phyloP scores from a whole-genome alignment of 2,329 filamentous ascomycete genomes.

The Zymoseptoria crescenta region DNA sequence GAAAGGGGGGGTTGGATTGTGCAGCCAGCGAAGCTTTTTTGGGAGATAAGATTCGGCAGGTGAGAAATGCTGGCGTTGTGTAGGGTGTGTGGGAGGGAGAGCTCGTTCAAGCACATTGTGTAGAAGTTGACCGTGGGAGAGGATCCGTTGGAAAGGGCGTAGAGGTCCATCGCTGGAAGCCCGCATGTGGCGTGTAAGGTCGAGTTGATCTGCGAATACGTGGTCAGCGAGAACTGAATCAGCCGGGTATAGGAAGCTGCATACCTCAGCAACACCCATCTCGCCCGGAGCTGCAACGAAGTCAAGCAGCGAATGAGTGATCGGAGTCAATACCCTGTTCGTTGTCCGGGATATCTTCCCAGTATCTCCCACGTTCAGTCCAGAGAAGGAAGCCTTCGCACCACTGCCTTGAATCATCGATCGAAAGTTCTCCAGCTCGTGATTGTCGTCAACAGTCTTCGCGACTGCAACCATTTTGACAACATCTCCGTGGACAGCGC shows the following conservation, averaged over 20 bases:
- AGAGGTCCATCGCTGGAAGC: constrained; percentile 70
- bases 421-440: constrained; percentile 83
- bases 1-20: constrained; percentile 67
- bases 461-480: constrained; percentile 74
- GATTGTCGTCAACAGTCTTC: constrained; percentile 75
- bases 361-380: constrained; percentile 80
- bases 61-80: neutral
- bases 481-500: constrained; percentile 69
- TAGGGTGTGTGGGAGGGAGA: constrained; percentile 70
- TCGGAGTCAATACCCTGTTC: constrained; percentile 80
- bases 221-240: neutral
- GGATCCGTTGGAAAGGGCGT: constrained; percentile 56
- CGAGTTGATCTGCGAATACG: constrained; percentile 55
- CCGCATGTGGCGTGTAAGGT: constrained; percentile 72
- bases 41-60: constrained; percentile 54
- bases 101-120: constrained; percentile 53
- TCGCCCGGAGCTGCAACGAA: constrained; percentile 81
- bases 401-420: constrained; percentile 64
- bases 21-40: constrained; percentile 71
- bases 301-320: constrained; percentile 76
- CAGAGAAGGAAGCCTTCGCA: constrained; percentile 67
- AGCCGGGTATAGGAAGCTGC: neutral
- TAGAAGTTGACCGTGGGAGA: constrained; percentile 71
- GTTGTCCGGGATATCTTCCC: constrained; percentile 76
- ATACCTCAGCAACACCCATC: constrained; percentile 64